Percentiles rank a stretch among this genome's conserved stretches.
These are phyloP conservation scores for Tricholoma saponaceum DNA, from an alignment of 768 basidiomycete genomes.

Conservation along the genomic window DNA sequence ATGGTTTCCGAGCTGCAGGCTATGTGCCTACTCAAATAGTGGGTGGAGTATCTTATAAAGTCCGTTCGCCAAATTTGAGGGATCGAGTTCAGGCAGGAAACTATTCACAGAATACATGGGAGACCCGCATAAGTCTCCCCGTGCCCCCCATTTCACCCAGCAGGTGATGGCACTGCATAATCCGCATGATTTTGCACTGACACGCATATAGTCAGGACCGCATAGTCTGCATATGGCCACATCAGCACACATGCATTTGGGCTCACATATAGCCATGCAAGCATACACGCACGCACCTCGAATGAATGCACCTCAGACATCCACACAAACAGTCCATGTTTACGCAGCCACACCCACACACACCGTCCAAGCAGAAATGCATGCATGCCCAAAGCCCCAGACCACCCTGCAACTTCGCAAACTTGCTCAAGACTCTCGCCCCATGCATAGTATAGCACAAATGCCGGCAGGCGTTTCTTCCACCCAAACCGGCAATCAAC, in stretches of 20 bases:
- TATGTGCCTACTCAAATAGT: background rate
- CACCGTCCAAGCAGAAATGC: too few species aligned
- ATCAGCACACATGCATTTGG: background rate
- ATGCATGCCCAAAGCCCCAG: too few species aligned
- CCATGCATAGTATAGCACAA: too few species aligned
- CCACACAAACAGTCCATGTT: too few species aligned
- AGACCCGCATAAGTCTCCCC: too few species aligned
- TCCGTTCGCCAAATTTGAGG: background rate
- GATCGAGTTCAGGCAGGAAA: background rate
- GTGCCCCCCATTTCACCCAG: background rate
- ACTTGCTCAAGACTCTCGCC: too few species aligned
- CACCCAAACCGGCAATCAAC: too few species aligned
- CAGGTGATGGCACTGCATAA: background rate
- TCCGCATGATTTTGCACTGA: background rate
- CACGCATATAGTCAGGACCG: background rate
- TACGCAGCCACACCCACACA: too few species aligned
- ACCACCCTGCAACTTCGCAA: too few species aligned
- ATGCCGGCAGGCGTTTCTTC: too few species aligned
- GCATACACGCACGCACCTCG: background rate
- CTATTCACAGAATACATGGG: background rate
- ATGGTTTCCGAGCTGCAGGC: background rate
- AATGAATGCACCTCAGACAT: background rate
- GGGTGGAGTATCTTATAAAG: background rate
- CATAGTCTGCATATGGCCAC: background rate
- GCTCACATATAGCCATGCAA: background rate